Evolutionary conservation across 1,284 basidiomycete genomes (phyloP).

Genomic region (Schizopora paradoxa): DNA sequence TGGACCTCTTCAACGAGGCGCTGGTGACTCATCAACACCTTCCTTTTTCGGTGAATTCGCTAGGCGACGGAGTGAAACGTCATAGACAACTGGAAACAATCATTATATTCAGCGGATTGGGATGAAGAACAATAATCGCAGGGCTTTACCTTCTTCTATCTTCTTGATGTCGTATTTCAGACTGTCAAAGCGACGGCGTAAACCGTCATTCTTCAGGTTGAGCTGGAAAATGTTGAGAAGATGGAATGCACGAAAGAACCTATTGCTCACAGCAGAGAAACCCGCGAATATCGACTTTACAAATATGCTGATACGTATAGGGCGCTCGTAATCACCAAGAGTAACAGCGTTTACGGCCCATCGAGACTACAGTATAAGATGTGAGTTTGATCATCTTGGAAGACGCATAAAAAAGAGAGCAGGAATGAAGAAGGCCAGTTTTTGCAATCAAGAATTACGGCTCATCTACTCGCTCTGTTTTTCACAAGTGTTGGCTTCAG

Average conservation of each 20-base stretch:
- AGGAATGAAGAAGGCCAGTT: no score
- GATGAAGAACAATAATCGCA: slow-evolving; percentile 1
- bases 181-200: slow-evolving; percentile 76
- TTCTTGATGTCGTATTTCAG: slow-evolving; percentile 87
- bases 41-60: slow-evolving; percentile 23
- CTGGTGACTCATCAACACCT: not conserved
- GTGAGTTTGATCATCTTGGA: not conserved
- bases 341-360: slow-evolving; percentile 81
- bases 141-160: slow-evolving; percentile 72
- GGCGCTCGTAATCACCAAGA: slow-evolving; percentile 74
- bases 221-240: slow-evolving; percentile 40
- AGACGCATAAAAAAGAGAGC: no score
- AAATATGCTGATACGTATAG: slow-evolving; percentile 72
- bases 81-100: slow-evolving; percentile 66
- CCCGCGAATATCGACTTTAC: slow-evolving; percentile 80
- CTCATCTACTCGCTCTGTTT: no score
- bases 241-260: not conserved
- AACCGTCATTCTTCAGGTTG: slow-evolving; percentile 82
- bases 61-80: slow-evolving; percentile 73
- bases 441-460: no score
- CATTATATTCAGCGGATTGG: slow-evolving; percentile 8
- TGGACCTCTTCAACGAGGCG: not conserved
- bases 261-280: slow-evolving; percentile 63
- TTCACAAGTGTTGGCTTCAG: no score
- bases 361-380: slow-evolving; percentile 51